Conservation (phyloP, 495 filamentous ascomycete genomes). For the Venustampulla echinocandica region DNA sequence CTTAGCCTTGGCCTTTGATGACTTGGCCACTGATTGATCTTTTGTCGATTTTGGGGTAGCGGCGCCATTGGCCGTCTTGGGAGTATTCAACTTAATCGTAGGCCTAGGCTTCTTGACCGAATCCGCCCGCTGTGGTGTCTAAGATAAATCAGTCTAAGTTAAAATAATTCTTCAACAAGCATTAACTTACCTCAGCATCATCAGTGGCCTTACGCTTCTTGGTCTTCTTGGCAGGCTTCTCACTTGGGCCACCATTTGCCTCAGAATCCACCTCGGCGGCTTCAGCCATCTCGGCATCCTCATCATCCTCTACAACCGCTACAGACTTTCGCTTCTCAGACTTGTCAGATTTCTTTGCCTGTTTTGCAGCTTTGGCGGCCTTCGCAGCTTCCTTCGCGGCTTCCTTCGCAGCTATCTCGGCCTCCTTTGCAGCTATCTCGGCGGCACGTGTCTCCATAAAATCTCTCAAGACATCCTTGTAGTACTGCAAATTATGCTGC, state of each 20-base stretch:
- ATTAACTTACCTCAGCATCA: constrained; percentile 50
- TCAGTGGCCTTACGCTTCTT: constrained; percentile 72
- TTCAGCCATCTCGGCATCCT: constrained; percentile 73
- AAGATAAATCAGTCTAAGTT: constrained; percentile 30
- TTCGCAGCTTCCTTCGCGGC: constrained; percentile 55
- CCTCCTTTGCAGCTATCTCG: constrained; percentile 49
- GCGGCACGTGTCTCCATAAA: constrained; percentile 53
- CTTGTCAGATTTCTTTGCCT: constrained; percentile 24
- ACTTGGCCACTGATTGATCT: constrained; percentile 42
- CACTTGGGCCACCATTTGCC: constrained; percentile 39
- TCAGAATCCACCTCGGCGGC: constrained; percentile 32
- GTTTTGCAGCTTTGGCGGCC: constrained; percentile 35
- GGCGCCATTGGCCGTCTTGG: constrained; percentile 45
- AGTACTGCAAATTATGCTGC: constrained; percentile 60
- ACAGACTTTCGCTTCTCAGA: constrained; percentile 25
- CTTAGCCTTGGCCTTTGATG: constrained; percentile 53
- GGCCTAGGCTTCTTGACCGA: constrained; percentile 52
- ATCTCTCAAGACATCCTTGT: constrained; percentile 64
- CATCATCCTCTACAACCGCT: constrained; percentile 30
- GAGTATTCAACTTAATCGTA: constrained; percentile 52
- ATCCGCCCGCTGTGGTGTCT: constrained; percentile 48
- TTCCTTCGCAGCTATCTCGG: constrained; percentile 47
- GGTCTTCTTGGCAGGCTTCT: constrained; percentile 56
- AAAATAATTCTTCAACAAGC: constrained; percentile 2
- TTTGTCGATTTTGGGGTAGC: constrained; percentile 41